phyloP scores from a whole-genome alignment of 768 basidiomycete genomes.

The Suillus paluster region DNA sequence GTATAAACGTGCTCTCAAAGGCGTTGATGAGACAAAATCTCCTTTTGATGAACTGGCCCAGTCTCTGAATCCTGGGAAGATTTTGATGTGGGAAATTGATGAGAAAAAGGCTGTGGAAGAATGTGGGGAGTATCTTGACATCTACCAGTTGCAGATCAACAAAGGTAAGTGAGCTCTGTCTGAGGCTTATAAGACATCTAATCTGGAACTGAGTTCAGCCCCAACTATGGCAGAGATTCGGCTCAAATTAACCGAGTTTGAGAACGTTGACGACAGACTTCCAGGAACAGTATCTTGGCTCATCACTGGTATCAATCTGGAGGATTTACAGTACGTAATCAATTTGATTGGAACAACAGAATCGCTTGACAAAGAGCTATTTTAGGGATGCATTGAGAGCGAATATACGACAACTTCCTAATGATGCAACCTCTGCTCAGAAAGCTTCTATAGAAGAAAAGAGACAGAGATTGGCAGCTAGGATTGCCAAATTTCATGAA shows the following conservation, averaged over 20 bases:
- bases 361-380: too few relatives aligned
- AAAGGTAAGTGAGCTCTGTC: slow-evolving; percentile 7
- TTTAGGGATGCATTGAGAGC: too few relatives aligned
- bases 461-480: neutral
- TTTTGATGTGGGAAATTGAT: neutral
- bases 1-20: neutral
- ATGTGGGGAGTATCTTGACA: slow-evolving; percentile 4
- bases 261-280: neutral
- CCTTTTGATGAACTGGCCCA: neutral
- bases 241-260: neutral
- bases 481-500: neutral
- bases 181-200: neutral
- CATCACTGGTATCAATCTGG: slow-evolving; percentile 3
- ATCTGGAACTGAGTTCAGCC: neutral
- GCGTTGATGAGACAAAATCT: neutral
- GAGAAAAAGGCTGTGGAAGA: neutral
- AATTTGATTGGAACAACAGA: neutral
- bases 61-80: neutral
- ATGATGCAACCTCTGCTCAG: neutral
- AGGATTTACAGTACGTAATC: too few relatives aligned
- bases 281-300: slow-evolving; percentile 6
- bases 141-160: slow-evolving; percentile 9
- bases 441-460: neutral
- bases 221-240: slow-evolving; percentile 11
- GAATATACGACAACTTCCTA: too few relatives aligned